Base-by-base conservation (phyloP, 192 early-diverging fungal species). In the Podila epigama region DNA sequence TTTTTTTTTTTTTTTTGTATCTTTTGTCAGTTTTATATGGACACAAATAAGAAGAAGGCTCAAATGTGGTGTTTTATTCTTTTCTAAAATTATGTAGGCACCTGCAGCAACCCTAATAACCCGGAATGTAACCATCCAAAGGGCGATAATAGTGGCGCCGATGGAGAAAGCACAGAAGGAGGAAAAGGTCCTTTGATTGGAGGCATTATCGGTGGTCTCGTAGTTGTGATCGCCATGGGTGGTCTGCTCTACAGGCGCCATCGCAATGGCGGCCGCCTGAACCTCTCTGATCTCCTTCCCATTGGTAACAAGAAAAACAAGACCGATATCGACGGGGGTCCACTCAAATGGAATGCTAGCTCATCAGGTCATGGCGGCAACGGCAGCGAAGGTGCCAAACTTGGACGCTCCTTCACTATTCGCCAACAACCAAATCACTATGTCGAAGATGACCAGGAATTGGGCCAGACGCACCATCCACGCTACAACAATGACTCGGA, bases 401-500 rank as follows among this genome's bases (percentile, higher is more conserved):
- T 65, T 4, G 70, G 55, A 25, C 58, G 63, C 25, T 65, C 71
- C 9, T 75, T 75, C 51, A 75, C 63, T 29, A 75, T 75, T 51
- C 71, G 71, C n/a, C 25, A 48, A 22, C 71, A 63, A 2, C 34
- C 57, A 33, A 41, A 44, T 11, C 58, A 37, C 1, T 75, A 75
- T 33, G 51, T 66, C 12, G 58, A 28, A 13, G 37, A 62, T n/a
- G 59, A 75, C 41, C 63, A 57, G 51, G 64, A 61, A 3, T 28
- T 52, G 28, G 33, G 48, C 11, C 34, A 51, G 40, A 53, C 36
- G 5, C 69, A 55, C 18, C 50, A 72, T 34, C 58, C 58, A 11
- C 66, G 39, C n/a, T 69, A 60, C 60, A 44, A 2, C 27, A 55
- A 31, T 33, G 53, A 57, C 10, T 41, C 22, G 12, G 39, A 64